Conservation (phyloP, 2,329 filamentous ascomycete genomes). For the Alternaria conjuncta region DNA sequence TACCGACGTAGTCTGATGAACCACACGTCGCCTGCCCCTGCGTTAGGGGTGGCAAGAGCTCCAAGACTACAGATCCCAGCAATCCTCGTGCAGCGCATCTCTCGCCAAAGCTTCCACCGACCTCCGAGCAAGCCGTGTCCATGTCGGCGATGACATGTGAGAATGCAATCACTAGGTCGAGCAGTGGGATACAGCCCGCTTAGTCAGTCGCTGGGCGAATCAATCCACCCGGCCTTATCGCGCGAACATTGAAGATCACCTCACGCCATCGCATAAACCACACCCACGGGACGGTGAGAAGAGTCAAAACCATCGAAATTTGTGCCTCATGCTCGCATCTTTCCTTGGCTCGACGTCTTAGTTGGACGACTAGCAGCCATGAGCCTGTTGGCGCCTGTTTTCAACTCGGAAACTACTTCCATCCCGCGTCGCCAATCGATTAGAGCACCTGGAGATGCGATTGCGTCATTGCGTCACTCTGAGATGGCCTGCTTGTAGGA, state of each 20-base stretch:
- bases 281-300: slow-evolving; percentile 17
- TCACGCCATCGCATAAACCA: slow-evolving; percentile 40
- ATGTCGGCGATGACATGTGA: slow-evolving; percentile 18
- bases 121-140: slow-evolving; percentile 10
- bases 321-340: slow-evolving; percentile 19
- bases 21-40: slow-evolving; percentile 9
- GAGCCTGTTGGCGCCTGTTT: slow-evolving; percentile 20
- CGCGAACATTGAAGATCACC: slow-evolving; percentile 33
- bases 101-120: slow-evolving; percentile 24
- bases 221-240: slow-evolving; percentile 38
- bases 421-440: slow-evolving; percentile 39
- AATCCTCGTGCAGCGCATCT: slow-evolving; percentile 18
- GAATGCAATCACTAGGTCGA: slow-evolving; percentile 12
- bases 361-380: slow-evolving; percentile 24
- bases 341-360: slow-evolving; percentile 26
- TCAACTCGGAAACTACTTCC: slow-evolving; percentile 17
- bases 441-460: slow-evolving; percentile 14
- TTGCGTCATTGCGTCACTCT: slow-evolving; percentile 37
- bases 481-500: slow-evolving; percentile 20
- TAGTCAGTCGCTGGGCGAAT: slow-evolving; percentile 39
- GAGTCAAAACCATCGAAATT: slow-evolving; percentile 6
- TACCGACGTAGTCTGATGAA: neutral
- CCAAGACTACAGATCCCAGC: neutral
- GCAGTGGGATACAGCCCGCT: slow-evolving; percentile 32
- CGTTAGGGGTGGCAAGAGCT: slow-evolving; percentile 5